These are phyloP conservation scores for Calonectria multiphialidica DNA, from an alignment of 2,329 filamentous ascomycete genomes.

Conservation along the genomic window DNA sequence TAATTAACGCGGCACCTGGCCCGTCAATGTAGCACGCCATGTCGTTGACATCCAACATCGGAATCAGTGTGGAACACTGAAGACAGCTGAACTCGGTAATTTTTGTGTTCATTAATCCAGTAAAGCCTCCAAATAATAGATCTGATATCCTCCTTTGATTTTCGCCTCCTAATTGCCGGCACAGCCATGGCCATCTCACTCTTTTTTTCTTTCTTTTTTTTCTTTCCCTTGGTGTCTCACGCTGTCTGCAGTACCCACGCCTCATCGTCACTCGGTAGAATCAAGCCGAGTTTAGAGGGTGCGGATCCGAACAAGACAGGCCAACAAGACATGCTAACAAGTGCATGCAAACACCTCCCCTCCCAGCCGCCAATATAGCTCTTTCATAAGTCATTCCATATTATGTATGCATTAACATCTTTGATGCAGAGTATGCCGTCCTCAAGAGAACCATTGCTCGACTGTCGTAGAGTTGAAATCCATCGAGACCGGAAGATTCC, in stretches of 20 bases:
- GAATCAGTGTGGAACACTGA: neutral
- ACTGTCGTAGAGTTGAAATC: neutral
- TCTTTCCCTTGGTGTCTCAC: neutral
- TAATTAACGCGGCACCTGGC: neutral
- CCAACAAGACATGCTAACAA: neutral
- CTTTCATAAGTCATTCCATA: neutral
- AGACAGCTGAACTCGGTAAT: neutral
- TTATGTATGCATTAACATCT: slow-evolving; percentile 11
- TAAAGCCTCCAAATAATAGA: neutral
- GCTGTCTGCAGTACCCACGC: neutral
- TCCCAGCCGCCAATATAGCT: neutral
- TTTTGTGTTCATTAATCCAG: neutral
- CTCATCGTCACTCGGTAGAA: neutral
- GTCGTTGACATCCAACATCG: neutral
- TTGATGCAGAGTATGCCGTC: neutral
- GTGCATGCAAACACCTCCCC: neutral
- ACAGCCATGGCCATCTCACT: neutral
- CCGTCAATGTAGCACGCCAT: neutral
- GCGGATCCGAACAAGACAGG: neutral
- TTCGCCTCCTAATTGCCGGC: neutral
- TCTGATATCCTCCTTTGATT: neutral
- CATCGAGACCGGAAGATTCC: neutral
- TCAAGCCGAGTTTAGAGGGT: neutral
- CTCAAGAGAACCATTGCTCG: neutral
- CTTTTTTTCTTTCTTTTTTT: neutral